Percentiles rank a stretch among this genome's conserved stretches.
Conservation (phyloP, 495 filamentous ascomycete species). For the Chaetomium fimeti region DNA sequence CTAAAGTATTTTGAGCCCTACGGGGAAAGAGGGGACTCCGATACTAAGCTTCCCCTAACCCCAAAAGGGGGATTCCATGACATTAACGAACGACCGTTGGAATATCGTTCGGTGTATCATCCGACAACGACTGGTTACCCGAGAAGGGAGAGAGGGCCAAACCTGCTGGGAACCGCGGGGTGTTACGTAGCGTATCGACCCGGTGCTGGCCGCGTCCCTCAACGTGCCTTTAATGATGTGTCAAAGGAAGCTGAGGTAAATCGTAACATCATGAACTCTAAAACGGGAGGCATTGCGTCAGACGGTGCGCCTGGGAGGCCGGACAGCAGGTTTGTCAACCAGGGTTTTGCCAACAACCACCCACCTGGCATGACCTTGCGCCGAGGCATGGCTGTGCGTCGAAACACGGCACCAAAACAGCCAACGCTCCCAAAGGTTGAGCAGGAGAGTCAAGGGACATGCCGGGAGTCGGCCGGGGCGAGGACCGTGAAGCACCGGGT, state of each 20-base stretch:
- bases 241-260: too few relatives aligned
- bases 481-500: not conserved
- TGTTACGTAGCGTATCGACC: not conserved
- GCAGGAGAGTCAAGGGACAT: not conserved
- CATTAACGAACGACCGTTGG: not conserved
- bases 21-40: too few relatives aligned
- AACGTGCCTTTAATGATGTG: too few relatives aligned
- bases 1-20: too few relatives aligned
- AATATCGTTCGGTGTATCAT: not conserved
- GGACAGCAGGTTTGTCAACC: too few relatives aligned
- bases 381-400: not conserved
- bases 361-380: not conserved
- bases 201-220: too few relatives aligned
- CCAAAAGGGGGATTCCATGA: not conserved
- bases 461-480: too few relatives aligned
- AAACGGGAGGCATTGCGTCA: not conserved
- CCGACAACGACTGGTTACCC: not conserved
- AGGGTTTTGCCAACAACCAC: not conserved
- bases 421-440: not conserved
- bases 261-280: not conserved
- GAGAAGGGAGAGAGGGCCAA: not conserved
- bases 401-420: too few relatives aligned
- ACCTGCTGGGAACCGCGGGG: not conserved
- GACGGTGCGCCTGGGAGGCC: not conserved
- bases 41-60: too few relatives aligned